Percentiles rank a stretch among this genome's conserved stretches.
These are phyloP conservation scores for Yamadazyma triangularis DNA, from an alignment of 1,139 yeast species.

Conservation along the genomic window DNA sequence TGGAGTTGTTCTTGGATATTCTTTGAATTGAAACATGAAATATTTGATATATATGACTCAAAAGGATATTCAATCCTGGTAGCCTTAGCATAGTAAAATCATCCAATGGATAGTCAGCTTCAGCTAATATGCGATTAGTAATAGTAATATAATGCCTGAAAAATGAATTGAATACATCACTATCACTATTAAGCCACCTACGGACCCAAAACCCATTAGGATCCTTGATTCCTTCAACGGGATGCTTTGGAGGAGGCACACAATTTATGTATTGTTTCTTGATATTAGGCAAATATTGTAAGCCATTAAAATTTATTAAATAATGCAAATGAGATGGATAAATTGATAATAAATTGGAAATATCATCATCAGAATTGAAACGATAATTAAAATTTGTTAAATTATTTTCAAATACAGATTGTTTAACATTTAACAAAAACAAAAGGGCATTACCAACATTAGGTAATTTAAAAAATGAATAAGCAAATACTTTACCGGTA, in stretches of 20 bases:
- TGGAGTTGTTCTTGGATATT: slow-evolving; percentile 20
- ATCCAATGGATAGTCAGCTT: slow-evolving; percentile 1
- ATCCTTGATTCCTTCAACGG: slow-evolving; percentile 54
- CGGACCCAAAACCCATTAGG: slow-evolving; percentile 69
- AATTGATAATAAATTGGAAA: slow-evolving; percentile 4
- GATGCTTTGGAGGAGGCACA: slow-evolving; percentile 47
- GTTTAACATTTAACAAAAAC: slow-evolving; percentile 56
- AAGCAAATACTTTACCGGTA: slow-evolving; percentile 76
- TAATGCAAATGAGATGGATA: slow-evolving; percentile 41
- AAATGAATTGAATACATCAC: slow-evolving; percentile 69
- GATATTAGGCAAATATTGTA: slow-evolving; percentile 16
- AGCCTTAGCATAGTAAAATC: slow-evolving; percentile 12
- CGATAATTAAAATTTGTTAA: slow-evolving; percentile 2
- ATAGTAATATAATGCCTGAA: slow-evolving; percentile 58
- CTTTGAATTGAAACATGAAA: slow-evolving; percentile 30
- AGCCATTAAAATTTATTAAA: slow-evolving; percentile 33
- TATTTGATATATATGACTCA: slow-evolving; percentile 35
- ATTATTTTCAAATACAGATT: slow-evolving; percentile 23
- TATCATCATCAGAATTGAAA: neutral
- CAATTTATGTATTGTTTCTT: slow-evolving; percentile 30
- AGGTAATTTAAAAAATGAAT: slow-evolving; percentile 56
- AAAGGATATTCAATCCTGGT: slow-evolving; percentile 37
- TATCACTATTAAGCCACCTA: slow-evolving; percentile 49
- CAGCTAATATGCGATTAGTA: slow-evolving; percentile 6
- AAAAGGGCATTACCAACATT: slow-evolving; percentile 60